Conservation (phyloP, 1,284 basidiomycete species). For the Trichosporon sp. region DNA sequence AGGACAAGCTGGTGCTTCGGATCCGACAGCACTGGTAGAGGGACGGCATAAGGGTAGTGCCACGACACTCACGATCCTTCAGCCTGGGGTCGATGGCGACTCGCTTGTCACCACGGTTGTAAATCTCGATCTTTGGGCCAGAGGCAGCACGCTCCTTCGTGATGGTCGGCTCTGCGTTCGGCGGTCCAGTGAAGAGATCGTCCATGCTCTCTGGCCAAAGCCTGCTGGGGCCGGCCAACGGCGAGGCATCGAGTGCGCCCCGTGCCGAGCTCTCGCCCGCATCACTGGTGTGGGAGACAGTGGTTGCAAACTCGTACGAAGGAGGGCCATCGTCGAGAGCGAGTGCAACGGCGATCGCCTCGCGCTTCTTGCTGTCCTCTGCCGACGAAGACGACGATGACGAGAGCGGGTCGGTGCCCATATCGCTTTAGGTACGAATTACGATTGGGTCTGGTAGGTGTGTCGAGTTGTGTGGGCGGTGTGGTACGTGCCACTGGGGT, state of each 20-base stretch:
- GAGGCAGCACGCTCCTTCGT: slow-evolving; percentile 12
- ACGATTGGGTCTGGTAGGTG: too few species aligned
- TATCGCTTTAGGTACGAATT: not conserved
- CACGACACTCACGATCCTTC: slow-evolving; percentile 24
- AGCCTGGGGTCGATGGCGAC: slow-evolving; percentile 25
- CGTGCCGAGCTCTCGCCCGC: not conserved
- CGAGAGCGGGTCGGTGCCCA: not conserved
- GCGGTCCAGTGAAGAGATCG: slow-evolving; percentile 29
- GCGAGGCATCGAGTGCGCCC: not conserved
- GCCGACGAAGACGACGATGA: not conserved
- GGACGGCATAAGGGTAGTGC: not conserved
- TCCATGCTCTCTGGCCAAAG: slow-evolving; percentile 19
- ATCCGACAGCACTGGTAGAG: not conserved
- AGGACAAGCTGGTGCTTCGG: too few species aligned
- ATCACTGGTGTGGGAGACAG: not conserved
- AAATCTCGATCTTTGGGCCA: slow-evolving; percentile 14
- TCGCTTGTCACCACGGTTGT: not conserved
- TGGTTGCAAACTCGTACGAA: slow-evolving; percentile 27
- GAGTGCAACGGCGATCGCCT: slow-evolving; percentile 7
- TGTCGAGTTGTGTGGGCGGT: not conserved
- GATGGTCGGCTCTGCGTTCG: slow-evolving; percentile 30
- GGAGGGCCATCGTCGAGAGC: slow-evolving; percentile 27
- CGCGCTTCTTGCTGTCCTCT: slow-evolving; percentile 2
- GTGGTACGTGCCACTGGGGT: not conserved
- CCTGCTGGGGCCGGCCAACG: not conserved